Percentiles rank a stretch among this genome's conserved stretches.
Conservation (phyloP, 352 stramenopile species). For the Globisporangium canariense region DNA sequence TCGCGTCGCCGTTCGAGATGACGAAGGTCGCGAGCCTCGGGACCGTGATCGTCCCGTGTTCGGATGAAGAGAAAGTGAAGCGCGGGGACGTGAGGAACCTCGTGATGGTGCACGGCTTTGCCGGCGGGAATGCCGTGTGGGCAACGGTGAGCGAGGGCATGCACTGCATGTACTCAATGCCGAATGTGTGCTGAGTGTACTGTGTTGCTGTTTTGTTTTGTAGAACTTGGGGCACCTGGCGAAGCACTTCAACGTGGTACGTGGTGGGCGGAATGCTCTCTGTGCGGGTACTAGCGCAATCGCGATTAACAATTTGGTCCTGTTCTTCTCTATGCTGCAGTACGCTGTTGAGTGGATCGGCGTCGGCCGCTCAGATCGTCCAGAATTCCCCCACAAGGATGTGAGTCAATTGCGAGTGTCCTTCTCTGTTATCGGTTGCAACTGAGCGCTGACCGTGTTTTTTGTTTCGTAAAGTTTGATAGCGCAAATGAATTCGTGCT, state of each 20-base stretch:
- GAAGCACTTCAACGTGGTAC: conserved; percentile 84
- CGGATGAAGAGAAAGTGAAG: conserved; percentile 43
- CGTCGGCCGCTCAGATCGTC: conserved; percentile 71
- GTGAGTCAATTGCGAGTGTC: conserved; percentile 28
- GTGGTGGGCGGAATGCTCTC: conserved; percentile 7
- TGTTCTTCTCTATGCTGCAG: conserved; percentile 23
- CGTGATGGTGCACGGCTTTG: conserved; percentile 82
- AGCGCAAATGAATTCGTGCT: conserved; percentile 76
- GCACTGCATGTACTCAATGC: too few relatives aligned
- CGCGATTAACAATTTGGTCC: not conserved
- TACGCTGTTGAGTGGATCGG: conserved; percentile 87
- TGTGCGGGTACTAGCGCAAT: not conserved
- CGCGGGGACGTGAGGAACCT: conserved; percentile 50
- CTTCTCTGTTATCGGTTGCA: not conserved
- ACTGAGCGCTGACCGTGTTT: not conserved
- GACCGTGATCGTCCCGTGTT: conserved; percentile 77
- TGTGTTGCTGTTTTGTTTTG: conserved; percentile 6
- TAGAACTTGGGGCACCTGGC: conserved; percentile 71
- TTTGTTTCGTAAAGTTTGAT: conserved; percentile 50
- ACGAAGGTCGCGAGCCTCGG: conserved; percentile 75
- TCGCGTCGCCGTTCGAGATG: conserved; percentile 63
- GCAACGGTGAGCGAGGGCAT: conserved; percentile 38
- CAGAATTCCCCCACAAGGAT: conserved; percentile 66
- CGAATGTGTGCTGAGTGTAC: too few relatives aligned
- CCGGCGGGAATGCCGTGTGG: conserved; percentile 75